Conservation (phyloP, 306 rosid species). For the Vigna reflexopilosa region DNA sequence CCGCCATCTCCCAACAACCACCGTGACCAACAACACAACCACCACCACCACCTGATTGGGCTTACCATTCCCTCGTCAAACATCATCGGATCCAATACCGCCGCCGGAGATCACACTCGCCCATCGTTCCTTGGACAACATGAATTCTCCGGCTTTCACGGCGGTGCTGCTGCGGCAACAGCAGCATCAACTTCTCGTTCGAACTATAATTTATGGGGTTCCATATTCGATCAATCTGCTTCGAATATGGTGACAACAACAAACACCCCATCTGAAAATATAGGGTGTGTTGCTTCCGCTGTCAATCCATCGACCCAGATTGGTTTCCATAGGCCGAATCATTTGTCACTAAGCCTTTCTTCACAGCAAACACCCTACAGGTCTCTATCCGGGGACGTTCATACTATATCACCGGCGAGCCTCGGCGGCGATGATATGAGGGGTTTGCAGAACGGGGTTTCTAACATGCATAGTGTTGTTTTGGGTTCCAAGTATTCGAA, state of each 20-base stretch:
- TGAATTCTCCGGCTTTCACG: slow-evolving; percentile 43
- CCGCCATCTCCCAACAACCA: slow-evolving; percentile 21
- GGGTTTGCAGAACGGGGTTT: background rate
- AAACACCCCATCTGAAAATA: background rate
- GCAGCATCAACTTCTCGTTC: slow-evolving; percentile 31
- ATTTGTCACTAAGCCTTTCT: slow-evolving; percentile 69
- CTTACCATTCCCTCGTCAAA: slow-evolving; percentile 24
- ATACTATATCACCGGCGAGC: slow-evolving; percentile 12
- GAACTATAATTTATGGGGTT: slow-evolving; percentile 56
- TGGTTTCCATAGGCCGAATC: slow-evolving; percentile 39
- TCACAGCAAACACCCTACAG: slow-evolving; percentile 54
- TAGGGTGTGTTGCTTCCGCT: background rate
- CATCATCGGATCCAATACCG: slow-evolving; percentile 41
- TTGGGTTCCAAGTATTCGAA: slow-evolving; percentile 70
- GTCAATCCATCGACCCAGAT: background rate
- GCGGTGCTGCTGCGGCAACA: background rate
- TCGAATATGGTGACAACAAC: background rate
- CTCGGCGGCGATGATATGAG: slow-evolving; percentile 22
- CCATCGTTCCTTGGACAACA: slow-evolving; percentile 38
- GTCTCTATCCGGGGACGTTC: slow-evolving; percentile 47
- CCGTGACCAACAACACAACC: background rate
- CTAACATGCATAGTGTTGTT: slow-evolving; percentile 39
- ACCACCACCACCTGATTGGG: slow-evolving; percentile 44
- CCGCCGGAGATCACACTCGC: slow-evolving; percentile 15
- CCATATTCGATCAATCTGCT: slow-evolving; percentile 38